phyloP scores from a whole-genome alignment of 352 stramenopile species.

The Phytophthora vignae region DNA sequence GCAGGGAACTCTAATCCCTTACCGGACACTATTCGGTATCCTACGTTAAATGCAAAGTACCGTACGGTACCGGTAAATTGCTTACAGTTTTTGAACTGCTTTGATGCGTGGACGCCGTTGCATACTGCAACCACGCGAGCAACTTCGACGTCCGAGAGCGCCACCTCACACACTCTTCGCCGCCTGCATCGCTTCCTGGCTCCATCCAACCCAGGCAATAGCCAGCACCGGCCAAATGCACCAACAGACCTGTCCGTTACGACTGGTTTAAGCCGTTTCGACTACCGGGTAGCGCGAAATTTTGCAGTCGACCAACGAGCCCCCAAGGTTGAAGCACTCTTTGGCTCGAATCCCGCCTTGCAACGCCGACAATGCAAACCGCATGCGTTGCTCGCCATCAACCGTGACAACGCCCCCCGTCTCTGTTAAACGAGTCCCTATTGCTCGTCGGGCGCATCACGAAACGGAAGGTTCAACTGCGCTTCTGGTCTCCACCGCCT shows the following conservation, averaged over 20 bases:
- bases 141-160: conserved; percentile 12
- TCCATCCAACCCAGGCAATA: no score
- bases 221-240: no score
- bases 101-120: conserved; percentile 23
- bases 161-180: no score
- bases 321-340: neutral
- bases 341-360: no score
- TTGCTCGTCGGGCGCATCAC: conserved; percentile 15
- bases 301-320: conserved; percentile 1
- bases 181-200: no score
- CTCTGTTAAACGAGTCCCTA: conserved; percentile 15
- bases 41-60: no score
- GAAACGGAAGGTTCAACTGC: conserved; percentile 9
- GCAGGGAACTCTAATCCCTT: no score
- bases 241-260: conserved; percentile 18
- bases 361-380: no score
- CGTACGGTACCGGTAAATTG: no score
- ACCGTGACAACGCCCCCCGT: neutral
- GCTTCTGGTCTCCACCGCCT: conserved; percentile 3
- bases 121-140: conserved; percentile 33
- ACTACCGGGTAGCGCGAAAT: conserved; percentile 17
- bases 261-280: neutral
- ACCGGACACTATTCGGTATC: no score
- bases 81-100: neutral
- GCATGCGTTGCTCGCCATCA: no score